A percentile compares a stretch with the other conserved stretches of the same genome.
These are phyloP conservation scores for Tagetes erecta DNA, from an alignment of 129 eudicot species.

Conservation along the genomic window DNA sequence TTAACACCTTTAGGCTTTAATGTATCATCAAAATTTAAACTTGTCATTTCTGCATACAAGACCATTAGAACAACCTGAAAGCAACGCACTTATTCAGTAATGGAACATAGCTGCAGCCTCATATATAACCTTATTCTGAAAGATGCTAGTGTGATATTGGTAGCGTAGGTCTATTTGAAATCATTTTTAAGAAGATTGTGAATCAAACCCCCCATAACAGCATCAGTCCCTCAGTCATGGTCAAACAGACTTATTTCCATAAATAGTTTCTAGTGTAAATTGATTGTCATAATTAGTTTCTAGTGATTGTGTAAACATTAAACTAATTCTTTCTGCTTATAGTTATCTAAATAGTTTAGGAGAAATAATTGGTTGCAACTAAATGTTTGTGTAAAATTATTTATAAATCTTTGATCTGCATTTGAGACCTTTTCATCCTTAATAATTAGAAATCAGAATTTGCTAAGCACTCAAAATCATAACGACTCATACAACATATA, in stretches of 20 bases:
- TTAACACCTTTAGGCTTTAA: neutral
- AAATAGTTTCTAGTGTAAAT: too few relatives aligned
- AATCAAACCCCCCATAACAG: neutral
- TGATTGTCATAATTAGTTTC: too few relatives aligned
- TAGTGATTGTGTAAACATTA: too few relatives aligned
- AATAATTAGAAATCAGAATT: neutral
- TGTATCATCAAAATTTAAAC: too few relatives aligned
- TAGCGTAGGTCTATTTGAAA: conserved; percentile 69
- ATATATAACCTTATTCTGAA: conserved; percentile 54
- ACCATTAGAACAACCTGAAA: conserved; percentile 22
- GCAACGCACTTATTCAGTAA: conserved; percentile 44
- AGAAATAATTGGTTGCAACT: too few relatives aligned
- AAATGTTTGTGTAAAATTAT: too few relatives aligned
- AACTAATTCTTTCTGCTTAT: too few relatives aligned
- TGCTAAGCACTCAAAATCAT: too few relatives aligned
- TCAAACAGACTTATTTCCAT: conserved; percentile 15
- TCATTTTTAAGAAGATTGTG: conserved; percentile 10
- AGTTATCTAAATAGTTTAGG: too few relatives aligned
- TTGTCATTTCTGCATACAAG: too few relatives aligned
- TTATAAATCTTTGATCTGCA: too few relatives aligned
- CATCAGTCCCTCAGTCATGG: neutral
- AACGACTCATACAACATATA: neutral
- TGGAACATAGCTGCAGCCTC: conserved; percentile 55
- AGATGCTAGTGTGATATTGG: conserved; percentile 66
- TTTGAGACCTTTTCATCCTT: neutral